A percentile compares a stretch with the other conserved stretches of the same genome.
Conservation (phyloP, 768 basidiomycete species). For the Cyclocybe aegerita region DNA sequence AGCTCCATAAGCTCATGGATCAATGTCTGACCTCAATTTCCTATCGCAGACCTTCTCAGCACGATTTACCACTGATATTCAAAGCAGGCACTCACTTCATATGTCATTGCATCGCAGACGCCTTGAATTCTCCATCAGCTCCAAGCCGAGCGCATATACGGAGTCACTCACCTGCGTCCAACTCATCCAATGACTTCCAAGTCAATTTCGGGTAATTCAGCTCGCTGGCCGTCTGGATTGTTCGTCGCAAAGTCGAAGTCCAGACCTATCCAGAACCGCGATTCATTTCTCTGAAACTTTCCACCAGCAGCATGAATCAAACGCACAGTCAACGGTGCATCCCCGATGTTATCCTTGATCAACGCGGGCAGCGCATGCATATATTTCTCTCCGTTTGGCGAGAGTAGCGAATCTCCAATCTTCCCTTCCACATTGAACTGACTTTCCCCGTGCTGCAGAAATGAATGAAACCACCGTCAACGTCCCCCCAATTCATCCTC, state of each 20-base stretch:
- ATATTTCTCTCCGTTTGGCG: slow-evolving; percentile 82
- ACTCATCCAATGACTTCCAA: slow-evolving; percentile 98
- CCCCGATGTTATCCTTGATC: slow-evolving; percentile 88
- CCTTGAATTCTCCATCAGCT: slow-evolving; percentile 31
- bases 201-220: slow-evolving; percentile 90
- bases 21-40: slow-evolving; percentile 80
- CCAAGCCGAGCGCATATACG: neutral
- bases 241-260: slow-evolving; percentile 96
- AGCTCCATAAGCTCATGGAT: neutral
- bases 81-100: slow-evolving; percentile 46
- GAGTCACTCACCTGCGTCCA: slow-evolving; percentile 73
- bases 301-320: neutral
- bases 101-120: slow-evolving; percentile 99
- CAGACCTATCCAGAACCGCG: slow-evolving; percentile 63
- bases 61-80: neutral
- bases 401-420: slow-evolving; percentile 94
- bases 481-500: slow-evolving; percentile 1
- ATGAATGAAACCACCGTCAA: slow-evolving; percentile 4
- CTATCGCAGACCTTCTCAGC: slow-evolving; percentile 14
- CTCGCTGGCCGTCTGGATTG: slow-evolving; percentile 83
- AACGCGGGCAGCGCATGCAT: slow-evolving; percentile 82
- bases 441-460: slow-evolving; percentile 89
- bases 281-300: neutral
- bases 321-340: slow-evolving; percentile 79
- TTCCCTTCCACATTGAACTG: slow-evolving; percentile 95